Base-by-base conservation (phyloP, 176 grass and related monocot species). In the Alopecurus myosuroides region DNA sequence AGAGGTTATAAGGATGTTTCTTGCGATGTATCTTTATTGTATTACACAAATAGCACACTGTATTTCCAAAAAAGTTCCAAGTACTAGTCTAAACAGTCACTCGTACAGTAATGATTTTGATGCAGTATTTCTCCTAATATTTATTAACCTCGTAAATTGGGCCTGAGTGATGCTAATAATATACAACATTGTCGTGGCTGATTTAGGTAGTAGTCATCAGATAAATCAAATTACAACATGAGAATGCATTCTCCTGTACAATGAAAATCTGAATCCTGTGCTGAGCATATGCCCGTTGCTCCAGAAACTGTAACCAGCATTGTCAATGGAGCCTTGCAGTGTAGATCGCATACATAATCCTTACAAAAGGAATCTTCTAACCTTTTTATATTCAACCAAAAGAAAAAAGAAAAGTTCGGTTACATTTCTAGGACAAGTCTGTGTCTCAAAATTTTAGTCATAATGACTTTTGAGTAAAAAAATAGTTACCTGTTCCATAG, bases 401-500 rank as follows among this genome's bases (percentile, higher is more conserved):
- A 46, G 13, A 31, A 58, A 55, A 13, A 37, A 3, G 15, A 49
- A 13, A 31, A 44, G 65, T 30, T 60, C 18, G 39, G 48, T 68
- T 14, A 20, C 11, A 48, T 80, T 74, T 15, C 14, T 19, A 37
- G 51, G 15, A 81, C 18, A 28, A 49, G 44, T 71, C 10, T 74
- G 71, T 30, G 25, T 18, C 35, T 10, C 11, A 14, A 65, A 56
- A 36, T 28, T 37, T 68, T 69, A 76, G 12, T 11, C 44, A 14
- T 67, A 52, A 55, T 35, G 36, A 30, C 40, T 15, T 61, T 30
- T 11, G 60, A 36, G 36, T 11, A 51, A 4, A 76, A 76, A 48
- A 46, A 52, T 48, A 41, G 42, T 77, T 92, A 97, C 95, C 95
- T 97, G 95, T 79, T 97, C 95, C 57, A 97, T 41, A 76, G 86